A percentile compares a stretch with the other conserved stretches of the same genome.
phyloP scores from a whole-genome alignment of 495 filamentous ascomycete species.

The Aspergillus campestris region DNA sequence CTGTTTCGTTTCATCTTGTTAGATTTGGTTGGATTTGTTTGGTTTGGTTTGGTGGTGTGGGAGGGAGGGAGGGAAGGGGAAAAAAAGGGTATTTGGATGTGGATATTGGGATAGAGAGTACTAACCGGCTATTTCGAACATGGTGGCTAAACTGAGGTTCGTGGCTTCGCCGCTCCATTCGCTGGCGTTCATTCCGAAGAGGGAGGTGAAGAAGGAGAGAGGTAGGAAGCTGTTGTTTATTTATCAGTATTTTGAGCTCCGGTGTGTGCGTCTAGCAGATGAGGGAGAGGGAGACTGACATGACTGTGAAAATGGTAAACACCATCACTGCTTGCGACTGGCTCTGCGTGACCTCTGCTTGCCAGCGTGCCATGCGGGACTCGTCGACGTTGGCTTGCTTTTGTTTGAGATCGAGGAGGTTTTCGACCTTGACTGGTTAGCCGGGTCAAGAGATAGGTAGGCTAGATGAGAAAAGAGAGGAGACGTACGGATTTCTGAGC shows the following conservation, averaged over 20 bases:
- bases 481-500: conserved; percentile 32
- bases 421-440: conserved; percentile 41
- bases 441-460: background rate
- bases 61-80: background rate
- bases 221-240: conserved; percentile 43
- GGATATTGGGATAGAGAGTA: too few relatives aligned
- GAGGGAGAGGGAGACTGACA: conserved; percentile 42
- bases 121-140: conserved; percentile 31
- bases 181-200: conserved; percentile 57
- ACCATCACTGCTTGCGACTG: conserved; percentile 61
- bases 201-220: conserved; percentile 56
- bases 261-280: conserved; percentile 28
- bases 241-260: conserved; percentile 1
- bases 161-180: conserved; percentile 47
- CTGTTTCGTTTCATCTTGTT: conserved; percentile 5
- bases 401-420: conserved; percentile 59
- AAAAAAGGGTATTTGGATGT: too few relatives aligned
- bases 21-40: conserved; percentile 5
- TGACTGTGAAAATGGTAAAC: conserved; percentile 61
- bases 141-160: conserved; percentile 22
- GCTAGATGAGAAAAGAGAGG: background rate
- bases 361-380: conserved; percentile 52
- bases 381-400: conserved; percentile 63
- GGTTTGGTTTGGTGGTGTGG: background rate
- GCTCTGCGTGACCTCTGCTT: conserved; percentile 53